Conservation (phyloP, 768 basidiomycete species). For the Mrakia gelida region DNA sequence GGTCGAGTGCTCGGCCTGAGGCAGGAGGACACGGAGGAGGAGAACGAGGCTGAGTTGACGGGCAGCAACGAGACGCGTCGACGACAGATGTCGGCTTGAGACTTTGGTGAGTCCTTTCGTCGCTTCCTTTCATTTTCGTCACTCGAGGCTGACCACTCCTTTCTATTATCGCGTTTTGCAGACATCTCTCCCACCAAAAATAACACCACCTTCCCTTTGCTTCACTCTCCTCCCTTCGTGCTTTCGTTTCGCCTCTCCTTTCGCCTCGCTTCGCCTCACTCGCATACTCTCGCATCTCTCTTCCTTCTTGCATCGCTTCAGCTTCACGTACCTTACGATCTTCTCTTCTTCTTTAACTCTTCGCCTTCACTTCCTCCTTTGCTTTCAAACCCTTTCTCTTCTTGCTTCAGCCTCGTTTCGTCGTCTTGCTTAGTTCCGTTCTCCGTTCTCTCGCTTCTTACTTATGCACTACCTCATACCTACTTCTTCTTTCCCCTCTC, state of each 20-base stretch:
- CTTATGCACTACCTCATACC: neutral
- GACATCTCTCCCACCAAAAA: neutral
- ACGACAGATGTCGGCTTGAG: too few relatives aligned
- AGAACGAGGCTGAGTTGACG: neutral
- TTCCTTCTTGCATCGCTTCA: neutral
- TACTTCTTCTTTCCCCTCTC: neutral
- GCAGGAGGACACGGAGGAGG: neutral
- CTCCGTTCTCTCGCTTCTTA: neutral
- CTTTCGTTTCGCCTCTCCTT: neutral
- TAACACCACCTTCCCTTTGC: neutral
- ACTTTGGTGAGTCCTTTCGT: neutral
- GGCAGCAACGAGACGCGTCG: too few relatives aligned
- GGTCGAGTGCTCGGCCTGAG: neutral
- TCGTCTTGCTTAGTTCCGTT: too few relatives aligned
- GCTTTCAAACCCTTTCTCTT: neutral
- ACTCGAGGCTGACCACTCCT: too few relatives aligned
- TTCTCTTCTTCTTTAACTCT: neutral
- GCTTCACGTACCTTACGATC: neutral
- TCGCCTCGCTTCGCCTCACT: neutral
- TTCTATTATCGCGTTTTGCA: neutral
- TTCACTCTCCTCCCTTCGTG: neutral
- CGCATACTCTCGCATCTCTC: neutral
- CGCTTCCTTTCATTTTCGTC: too few relatives aligned
- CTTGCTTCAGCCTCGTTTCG: neutral
- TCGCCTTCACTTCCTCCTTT: too few relatives aligned